Conservation (phyloP, 441 rosid genomes). For the Arabidopsis hybrid region DNA sequence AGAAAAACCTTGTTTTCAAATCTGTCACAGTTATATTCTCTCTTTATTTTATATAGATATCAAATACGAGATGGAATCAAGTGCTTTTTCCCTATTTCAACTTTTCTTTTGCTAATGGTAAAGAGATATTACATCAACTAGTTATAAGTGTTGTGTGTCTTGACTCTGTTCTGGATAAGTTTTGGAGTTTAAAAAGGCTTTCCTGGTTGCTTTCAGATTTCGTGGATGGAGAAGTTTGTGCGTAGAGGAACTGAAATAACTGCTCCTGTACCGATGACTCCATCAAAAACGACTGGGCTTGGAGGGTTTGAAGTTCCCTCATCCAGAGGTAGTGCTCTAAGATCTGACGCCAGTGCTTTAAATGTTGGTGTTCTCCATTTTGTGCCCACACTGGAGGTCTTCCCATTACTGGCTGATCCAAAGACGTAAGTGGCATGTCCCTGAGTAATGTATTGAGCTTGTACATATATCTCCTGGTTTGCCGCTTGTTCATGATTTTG, state of each 20-base stretch:
- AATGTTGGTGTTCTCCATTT: slow-evolving; percentile 97
- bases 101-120: slow-evolving; percentile 6
- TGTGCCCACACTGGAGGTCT: slow-evolving; percentile 93
- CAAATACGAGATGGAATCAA: slow-evolving; percentile 32
- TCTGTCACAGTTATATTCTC: slow-evolving; percentile 12
- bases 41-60: slow-evolving; percentile 8
- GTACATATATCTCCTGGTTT: slow-evolving; percentile 21
- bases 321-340: slow-evolving; percentile 87
- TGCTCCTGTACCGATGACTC: slow-evolving; percentile 98
- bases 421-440: slow-evolving; percentile 67
- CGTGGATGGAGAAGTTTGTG: slow-evolving; percentile 99
- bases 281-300: slow-evolving; percentile 95
- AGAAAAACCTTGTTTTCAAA: background rate
- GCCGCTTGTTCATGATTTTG: background rate
- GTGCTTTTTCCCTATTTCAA: slow-evolving; percentile 32
- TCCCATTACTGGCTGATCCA: slow-evolving; percentile 81
- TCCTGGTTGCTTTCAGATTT: slow-evolving; percentile 62
- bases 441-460: slow-evolving; percentile 11
- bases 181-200: background rate
- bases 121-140: slow-evolving; percentile 9
- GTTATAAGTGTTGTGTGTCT: slow-evolving; percentile 26
- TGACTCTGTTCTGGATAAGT: background rate
- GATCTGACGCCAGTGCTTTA: slow-evolving; percentile 96
- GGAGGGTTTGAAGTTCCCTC: slow-evolving; percentile 99
- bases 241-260: slow-evolving; percentile 93